Evolutionary conservation across 352 stramenopile genomes (phyloP).

Genomic region (Pythium plurisporium): DNA sequence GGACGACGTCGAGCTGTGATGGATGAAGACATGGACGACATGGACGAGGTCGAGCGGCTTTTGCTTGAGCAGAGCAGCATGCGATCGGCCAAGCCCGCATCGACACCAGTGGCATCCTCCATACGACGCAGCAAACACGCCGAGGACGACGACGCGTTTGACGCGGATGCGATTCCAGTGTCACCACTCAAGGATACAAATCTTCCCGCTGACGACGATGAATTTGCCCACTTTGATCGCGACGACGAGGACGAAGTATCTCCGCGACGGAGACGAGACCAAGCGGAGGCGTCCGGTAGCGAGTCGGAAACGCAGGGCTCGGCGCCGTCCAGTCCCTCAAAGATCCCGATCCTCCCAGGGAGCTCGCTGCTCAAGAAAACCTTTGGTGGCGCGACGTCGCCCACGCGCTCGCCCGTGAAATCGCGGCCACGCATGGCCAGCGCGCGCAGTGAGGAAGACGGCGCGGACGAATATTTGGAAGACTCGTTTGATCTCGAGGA

Average conservation of each 20-base stretch:
- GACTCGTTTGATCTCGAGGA: slow-evolving; percentile 77
- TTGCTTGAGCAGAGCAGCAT: slow-evolving; percentile 20
- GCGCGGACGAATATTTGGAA: slow-evolving; percentile 51
- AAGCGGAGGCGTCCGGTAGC: background rate
- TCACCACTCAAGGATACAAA: slow-evolving; percentile 2
- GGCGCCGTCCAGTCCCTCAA: slow-evolving; percentile 6
- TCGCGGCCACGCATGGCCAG: slow-evolving; percentile 8
- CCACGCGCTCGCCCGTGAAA: background rate
- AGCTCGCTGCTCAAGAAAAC: slow-evolving; percentile 12
- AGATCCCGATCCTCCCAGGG: slow-evolving; percentile 16
- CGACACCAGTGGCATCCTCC: background rate
- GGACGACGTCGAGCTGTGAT: background rate
- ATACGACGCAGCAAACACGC: background rate
- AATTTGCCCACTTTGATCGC: slow-evolving; percentile 25
- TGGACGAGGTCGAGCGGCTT: slow-evolving; percentile 25
- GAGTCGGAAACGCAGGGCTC: slow-evolving; percentile 11
- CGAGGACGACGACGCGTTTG: slow-evolving; percentile 19
- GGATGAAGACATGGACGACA: slow-evolving; percentile 21
- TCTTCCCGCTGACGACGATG: slow-evolving; percentile 15
- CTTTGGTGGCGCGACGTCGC: background rate
- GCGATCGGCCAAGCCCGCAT: background rate
- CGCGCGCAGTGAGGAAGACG: slow-evolving; percentile 26
- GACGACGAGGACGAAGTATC: slow-evolving; percentile 8
- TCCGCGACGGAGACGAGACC: background rate
- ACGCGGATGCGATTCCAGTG: background rate